Percentiles rank a stretch among this genome's conserved stretches.
Evolutionary conservation across 2,329 filamentous ascomycete species (phyloP).

Genomic region (Aspergillus felis): DNA sequence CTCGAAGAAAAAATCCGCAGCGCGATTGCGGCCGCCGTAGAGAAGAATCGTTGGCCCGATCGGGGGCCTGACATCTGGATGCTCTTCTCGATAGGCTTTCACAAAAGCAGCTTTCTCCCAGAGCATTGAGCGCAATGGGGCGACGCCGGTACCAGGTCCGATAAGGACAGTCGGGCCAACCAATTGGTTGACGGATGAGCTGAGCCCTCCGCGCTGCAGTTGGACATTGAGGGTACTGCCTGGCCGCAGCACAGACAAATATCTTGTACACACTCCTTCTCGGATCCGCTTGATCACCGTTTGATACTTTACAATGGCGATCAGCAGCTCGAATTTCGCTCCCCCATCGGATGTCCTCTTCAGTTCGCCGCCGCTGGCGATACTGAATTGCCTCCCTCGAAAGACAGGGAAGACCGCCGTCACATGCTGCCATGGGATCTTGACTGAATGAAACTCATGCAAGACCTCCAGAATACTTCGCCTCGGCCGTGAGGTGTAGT

Average conservation of each 20-base stretch:
- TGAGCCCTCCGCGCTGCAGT: conserved; percentile 52
- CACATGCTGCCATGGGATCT: conserved; percentile 70
- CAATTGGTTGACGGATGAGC: conserved; percentile 45
- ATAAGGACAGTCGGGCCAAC: conserved; percentile 67
- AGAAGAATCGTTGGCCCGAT: conserved; percentile 60
- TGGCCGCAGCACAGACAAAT: conserved; percentile 63
- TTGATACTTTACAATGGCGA: conserved; percentile 86
- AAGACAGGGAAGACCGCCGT: conserved; percentile 74
- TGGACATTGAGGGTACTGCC: conserved; percentile 59
- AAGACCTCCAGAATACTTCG: conserved; percentile 90
- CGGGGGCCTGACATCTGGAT: conserved; percentile 24
- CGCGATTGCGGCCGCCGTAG: conserved; percentile 75
- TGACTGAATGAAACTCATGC: conserved; percentile 81
- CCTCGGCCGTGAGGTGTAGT: conserved; percentile 87
- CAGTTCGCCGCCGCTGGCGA: conserved; percentile 66
- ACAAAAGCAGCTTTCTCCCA: conserved; percentile 59
- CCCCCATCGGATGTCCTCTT: conserved; percentile 34
- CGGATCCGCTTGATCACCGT: conserved; percentile 81
- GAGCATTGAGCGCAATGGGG: conserved; percentile 77
- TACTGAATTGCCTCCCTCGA: conserved; percentile 89
- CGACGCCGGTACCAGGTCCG: conserved; percentile 81
- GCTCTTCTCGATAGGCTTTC: conserved; percentile 25
- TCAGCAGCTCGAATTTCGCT: conserved; percentile 65
- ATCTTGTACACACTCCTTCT: conserved; percentile 85
- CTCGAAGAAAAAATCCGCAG: conserved; percentile 76